A percentile compares a stretch with the other conserved stretches of the same genome.
Conservation (phyloP, 805 yeast genomes). For the Saccharomycopsis babjevae region DNA sequence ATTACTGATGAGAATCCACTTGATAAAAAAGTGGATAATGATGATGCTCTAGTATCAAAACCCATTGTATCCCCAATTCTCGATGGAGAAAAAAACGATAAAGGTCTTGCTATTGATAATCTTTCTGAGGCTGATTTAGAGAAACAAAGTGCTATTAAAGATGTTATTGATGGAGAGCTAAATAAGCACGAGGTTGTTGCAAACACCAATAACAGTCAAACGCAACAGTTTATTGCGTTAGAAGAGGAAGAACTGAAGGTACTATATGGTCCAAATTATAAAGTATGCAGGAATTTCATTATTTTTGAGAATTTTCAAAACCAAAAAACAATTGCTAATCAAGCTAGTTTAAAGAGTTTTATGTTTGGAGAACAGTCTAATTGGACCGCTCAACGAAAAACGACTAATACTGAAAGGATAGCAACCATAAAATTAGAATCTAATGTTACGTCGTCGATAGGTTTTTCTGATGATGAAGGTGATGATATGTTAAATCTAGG, state of each 20-base stretch:
- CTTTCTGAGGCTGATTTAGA: background rate
- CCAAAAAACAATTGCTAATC: constrained; percentile 18
- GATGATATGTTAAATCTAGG: background rate
- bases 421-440: constrained; percentile 29
- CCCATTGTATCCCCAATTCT: background rate
- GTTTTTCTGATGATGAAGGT: background rate
- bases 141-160: background rate
- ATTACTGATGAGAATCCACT: constrained; percentile 3
- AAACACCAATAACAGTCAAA: background rate
- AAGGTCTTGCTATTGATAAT: background rate
- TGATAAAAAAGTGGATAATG: constrained; percentile 20
- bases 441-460: constrained; percentile 4
- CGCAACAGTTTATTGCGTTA: background rate
- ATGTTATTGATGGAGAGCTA: background rate
- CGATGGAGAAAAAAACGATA: constrained; percentile 9
- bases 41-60: background rate
- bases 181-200: background rate
- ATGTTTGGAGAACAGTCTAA: constrained; percentile 56
- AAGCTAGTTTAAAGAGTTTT: constrained; percentile 23
- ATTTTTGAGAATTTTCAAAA: constrained; percentile 28
- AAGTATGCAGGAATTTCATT: constrained; percentile 44
- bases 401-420: constrained; percentile 41
- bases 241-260: background rate
- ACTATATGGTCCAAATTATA: constrained; percentile 60
- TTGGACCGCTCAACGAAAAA: constrained; percentile 42